Base-by-base conservation (phyloP, 805 yeast genomes). In the Metschnikowia gruessii region DNA sequence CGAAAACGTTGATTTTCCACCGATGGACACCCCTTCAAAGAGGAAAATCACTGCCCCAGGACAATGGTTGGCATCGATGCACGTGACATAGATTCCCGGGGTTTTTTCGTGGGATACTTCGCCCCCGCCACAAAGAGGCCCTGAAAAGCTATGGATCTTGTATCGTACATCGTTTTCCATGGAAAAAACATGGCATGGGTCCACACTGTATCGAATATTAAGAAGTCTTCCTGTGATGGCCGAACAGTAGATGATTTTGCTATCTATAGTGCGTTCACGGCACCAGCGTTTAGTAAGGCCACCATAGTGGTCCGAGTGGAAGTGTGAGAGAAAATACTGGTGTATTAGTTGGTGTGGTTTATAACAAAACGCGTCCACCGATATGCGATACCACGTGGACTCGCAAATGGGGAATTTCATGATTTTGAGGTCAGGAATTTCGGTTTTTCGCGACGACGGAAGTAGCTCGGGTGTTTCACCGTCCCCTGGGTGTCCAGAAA, bases 231-330 rank as follows among this genome's bases (percentile, higher is more conserved):
- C 80, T 0, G 98, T 91, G 3, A 84, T 77, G 10, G 71, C 69
- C 0, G 96, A 82, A 51, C 95, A 84, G 55, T 82, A 88, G 3
- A 94, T 80, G 6, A 70, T 69, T 0, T 89, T 91, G 43, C 78
- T 76, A 32, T 57, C 63, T 40, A 71, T 63, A 2, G 70, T 65
- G 21, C 74, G 52, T 46, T 70, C 74, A 34, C 64, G 60, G 38
- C 75, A 65, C 98, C 98, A 94, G 18, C 75, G 71, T 56, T 85
- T 86, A 2, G 82, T 67, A 13, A 94, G 65, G 0, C 99, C 98
- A 3, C 88, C 89, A 60, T 94, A 94, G 62, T 94, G 99, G 62
- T 94, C 99, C 0, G 96, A 72, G 63, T 94, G 99, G 68, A 87
- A 92, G 68, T 94, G 99, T 0, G 89, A 77, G 21, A 87, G 65